Base-by-base conservation (phyloP, 2,329 filamentous ascomycete genomes). In the Dactylella cylindrospora region DNA sequence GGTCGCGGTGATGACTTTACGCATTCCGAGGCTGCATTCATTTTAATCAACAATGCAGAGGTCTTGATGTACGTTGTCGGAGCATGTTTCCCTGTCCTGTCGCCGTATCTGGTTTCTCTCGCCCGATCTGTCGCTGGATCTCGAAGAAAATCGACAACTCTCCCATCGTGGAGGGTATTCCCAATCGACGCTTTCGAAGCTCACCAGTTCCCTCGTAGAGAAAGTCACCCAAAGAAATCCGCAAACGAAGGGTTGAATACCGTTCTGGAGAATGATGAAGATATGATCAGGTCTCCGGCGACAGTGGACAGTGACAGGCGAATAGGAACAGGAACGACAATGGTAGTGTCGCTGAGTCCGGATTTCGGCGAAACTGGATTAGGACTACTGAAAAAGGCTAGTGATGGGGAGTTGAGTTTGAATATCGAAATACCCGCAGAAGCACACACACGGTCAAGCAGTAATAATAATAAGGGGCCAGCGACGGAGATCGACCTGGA, bases 1-100 rank as follows among this genome's bases (percentile, higher is more conserved):
- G 53, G 44, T 12, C 19, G 12, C 7, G 45, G 49, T n/a, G 57
- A 64, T 15, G 57, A 61, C 31, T 61, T 61, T 26, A 61, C 55
- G 10, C 47, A 61, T 33, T 46, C 55, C 29, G 57, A 64, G 35
- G 57, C 50, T 10, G 49, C 57, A 6, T 64, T 54, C 31, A 64
- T 64, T 20, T 44, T 64, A 2, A 54, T 64, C 36, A 64, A 64
- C 15, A 55, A 55, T 25, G 49, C 41, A 13, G 57, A 64, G 29
- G 57, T 64, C 9, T 13, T 64, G 17, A 64, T 64, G 57, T 64
- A 64, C 36, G 45, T 55, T 26, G 44, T 64, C 25, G 57, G 57
- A 17, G 57, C 57, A 4, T 54, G 57, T 29, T 55, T 64, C 20
- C 57, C 57, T 7, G 57, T 64, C 5, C 32, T 55, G 23, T 64